Percentiles rank a stretch among this genome's conserved stretches.
Conservation (phyloP, 257 asterid genomes). For the Solanum habrochaites region DNA sequence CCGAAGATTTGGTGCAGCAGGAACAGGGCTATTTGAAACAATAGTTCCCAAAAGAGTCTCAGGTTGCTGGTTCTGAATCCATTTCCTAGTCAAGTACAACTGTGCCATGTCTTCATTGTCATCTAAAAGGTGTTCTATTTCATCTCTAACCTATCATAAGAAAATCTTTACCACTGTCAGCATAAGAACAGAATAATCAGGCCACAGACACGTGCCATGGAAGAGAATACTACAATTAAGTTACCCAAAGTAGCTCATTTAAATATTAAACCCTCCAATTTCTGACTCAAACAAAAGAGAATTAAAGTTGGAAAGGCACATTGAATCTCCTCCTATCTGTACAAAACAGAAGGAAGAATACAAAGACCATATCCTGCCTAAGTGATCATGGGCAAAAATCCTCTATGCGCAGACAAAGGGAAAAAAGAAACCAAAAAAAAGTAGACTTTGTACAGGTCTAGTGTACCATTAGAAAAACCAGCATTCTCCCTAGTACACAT, state of each 20-base stretch:
- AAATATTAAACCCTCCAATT: neutral
- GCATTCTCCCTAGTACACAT: neutral
- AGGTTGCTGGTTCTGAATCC: slow-evolving; percentile 69
- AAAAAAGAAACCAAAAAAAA: neutral
- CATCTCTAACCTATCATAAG: slow-evolving; percentile 79
- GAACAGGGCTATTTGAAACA: slow-evolving; percentile 36
- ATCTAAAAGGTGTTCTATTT: slow-evolving; percentile 94
- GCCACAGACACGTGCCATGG: neutral
- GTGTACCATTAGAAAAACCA: neutral
- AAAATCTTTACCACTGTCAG: neutral
- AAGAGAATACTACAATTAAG: neutral
- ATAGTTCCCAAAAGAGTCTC: slow-evolving; percentile 43
- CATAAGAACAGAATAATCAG: neutral
- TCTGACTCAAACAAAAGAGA: neutral
- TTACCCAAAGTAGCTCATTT: neutral
- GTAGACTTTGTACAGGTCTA: neutral
- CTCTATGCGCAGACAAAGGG: neutral
- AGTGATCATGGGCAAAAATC: neutral
- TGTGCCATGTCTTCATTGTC: slow-evolving; percentile 97
- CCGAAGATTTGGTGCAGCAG: slow-evolving; percentile 44
- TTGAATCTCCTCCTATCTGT: neutral
- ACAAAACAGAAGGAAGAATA: neutral
- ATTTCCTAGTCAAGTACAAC: slow-evolving; percentile 73
- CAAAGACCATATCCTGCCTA: neutral
- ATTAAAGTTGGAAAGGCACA: neutral